phyloP scores from a whole-genome alignment of 2,329 filamentous ascomycete genomes.

The Colletotrichum truncatum region DNA sequence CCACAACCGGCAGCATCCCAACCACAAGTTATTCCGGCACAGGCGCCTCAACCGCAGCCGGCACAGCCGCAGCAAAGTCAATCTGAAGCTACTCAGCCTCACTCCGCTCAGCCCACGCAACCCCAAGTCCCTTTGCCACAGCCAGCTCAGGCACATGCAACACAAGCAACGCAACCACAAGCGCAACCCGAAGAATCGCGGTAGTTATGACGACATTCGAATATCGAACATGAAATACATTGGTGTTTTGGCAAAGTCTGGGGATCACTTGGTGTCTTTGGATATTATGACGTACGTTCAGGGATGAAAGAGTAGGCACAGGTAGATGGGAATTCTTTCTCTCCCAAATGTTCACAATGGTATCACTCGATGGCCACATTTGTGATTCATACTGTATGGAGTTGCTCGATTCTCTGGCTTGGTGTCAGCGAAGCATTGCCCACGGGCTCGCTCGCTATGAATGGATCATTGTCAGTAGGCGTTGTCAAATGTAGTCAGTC shows the following conservation, averaged over 20 bases:
- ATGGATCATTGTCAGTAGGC: slow-evolving; percentile 20
- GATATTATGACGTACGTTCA: not conserved
- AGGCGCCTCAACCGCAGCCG: not conserved
- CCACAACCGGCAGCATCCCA: slow-evolving; percentile 2
- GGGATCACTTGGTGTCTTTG: not conserved
- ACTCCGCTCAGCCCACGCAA: not conserved
- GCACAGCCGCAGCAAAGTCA: not conserved
- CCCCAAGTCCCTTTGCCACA: not conserved
- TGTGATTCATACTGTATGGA: slow-evolving; percentile 31
- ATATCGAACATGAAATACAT: not conserved
- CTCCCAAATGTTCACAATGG: slow-evolving; percentile 7
- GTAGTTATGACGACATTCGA: not conserved
- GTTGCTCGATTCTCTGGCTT: slow-evolving; percentile 31
- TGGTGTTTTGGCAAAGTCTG: not conserved
- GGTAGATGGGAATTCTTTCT: not conserved
- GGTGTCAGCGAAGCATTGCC: slow-evolving; percentile 28
- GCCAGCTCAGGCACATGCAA: not conserved
- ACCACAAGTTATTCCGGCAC: not conserved
- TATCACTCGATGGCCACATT: slow-evolving; percentile 16
- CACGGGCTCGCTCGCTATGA: slow-evolving; percentile 29
- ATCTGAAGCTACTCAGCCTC: not conserved
- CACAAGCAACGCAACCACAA: slow-evolving; percentile 2
- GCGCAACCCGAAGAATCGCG: slow-evolving; percentile 3
- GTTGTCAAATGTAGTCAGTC: slow-evolving; percentile 10
- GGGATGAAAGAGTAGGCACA: not conserved